These are phyloP conservation scores for Polyrhizophydium stewartii DNA, from an alignment of 371 early-diverging fungal genomes.

Conservation along the genomic window DNA sequence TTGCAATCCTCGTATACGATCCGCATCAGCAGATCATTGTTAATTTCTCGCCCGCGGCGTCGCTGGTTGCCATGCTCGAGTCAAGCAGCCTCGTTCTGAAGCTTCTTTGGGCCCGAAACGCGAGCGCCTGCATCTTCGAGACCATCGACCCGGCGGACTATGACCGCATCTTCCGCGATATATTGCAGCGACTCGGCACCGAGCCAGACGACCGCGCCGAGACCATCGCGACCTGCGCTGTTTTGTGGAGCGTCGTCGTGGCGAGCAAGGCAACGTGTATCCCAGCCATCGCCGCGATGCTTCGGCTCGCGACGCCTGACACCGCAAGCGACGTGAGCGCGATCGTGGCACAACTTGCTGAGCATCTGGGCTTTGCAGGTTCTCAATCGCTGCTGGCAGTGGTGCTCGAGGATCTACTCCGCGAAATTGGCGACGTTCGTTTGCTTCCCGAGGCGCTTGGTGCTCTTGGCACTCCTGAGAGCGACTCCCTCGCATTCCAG, in stretches of 20 bases:
- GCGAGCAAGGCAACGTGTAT: not conserved
- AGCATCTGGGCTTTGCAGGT: not conserved
- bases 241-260: not conserved
- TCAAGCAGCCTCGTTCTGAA: too few relatives aligned
- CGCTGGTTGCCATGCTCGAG: too few relatives aligned
- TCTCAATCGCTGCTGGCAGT: not conserved
- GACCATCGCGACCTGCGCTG: not conserved
- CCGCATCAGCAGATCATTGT: too few relatives aligned
- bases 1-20: too few relatives aligned
- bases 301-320: not conserved
- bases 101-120: too few relatives aligned
- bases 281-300: not conserved
- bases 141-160: too few relatives aligned
- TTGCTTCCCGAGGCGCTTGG: not conserved
- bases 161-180: not conserved
- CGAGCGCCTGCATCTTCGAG: too few relatives aligned
- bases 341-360: not conserved
- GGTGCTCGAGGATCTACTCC: not conserved
- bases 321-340: not conserved
- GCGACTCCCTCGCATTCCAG: not conserved
- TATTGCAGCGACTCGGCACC: not conserved
- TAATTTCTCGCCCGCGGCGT: too few relatives aligned
- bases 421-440: not conserved
- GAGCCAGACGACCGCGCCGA: not conserved
- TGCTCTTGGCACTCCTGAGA: not conserved